phyloP scores from a whole-genome alignment of 2,329 filamentous ascomycete species.

The Chaetomium sp. region DNA sequence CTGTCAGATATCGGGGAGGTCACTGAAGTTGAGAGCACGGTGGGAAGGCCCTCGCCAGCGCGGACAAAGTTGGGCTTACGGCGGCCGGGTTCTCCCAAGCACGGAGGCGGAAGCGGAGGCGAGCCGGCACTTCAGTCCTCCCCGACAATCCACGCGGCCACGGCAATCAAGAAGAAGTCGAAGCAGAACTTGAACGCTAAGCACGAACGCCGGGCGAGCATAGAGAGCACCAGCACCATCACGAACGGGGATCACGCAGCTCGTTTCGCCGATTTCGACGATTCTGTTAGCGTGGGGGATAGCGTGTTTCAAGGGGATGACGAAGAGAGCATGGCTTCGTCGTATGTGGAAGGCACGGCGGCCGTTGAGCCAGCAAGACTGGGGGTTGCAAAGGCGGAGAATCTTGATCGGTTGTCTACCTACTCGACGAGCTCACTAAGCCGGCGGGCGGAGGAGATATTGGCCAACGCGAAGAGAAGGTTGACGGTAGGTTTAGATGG shows the following conservation, averaged over 20 bases:
- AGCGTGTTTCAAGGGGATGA: conserved; percentile 69
- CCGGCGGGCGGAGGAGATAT: conserved; percentile 82
- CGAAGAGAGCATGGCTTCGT: conserved; percentile 65
- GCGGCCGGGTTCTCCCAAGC: conserved; percentile 36
- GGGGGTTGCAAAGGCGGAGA: conserved; percentile 33
- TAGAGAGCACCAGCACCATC: conserved; percentile 64
- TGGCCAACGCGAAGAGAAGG: conserved; percentile 88
- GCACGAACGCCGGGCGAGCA: conserved; percentile 56
- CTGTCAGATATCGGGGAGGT: conserved; percentile 65
- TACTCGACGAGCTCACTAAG: conserved; percentile 76
- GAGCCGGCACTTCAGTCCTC: conserved; percentile 47
- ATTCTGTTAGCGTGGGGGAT: conserved; percentile 63
- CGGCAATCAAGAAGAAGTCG: conserved; percentile 50
- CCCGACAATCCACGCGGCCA: conserved; percentile 49
- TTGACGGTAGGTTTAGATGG: conserved; percentile 68
- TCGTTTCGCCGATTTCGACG: conserved; percentile 64
- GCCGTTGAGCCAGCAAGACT: conserved; percentile 38
- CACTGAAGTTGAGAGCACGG: conserved; percentile 55
- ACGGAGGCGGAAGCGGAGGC: conserved; percentile 37
- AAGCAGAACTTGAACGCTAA: conserved; percentile 43
- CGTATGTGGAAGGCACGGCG: conserved; percentile 52
- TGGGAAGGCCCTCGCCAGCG: conserved; percentile 46
- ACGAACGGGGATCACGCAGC: conserved; percentile 52
- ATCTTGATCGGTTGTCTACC: conserved; percentile 41
- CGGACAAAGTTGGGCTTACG: conserved; percentile 42